These are phyloP conservation scores for Pelargonium cotyledonis DNA, from an alignment of 441 rosid species.

Conservation along the genomic window DNA sequence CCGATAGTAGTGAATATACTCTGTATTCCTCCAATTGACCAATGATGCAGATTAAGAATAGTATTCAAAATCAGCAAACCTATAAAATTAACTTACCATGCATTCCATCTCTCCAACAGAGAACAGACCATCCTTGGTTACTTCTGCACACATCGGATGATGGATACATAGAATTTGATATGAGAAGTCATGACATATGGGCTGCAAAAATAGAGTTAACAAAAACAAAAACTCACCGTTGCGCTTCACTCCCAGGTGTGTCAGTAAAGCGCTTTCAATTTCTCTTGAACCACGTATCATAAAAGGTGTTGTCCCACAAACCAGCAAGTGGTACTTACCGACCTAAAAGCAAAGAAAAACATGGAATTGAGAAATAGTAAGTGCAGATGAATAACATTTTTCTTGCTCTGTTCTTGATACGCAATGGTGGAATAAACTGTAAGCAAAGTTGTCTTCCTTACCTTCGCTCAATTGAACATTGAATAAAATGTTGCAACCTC, in stretches of 20 bases:
- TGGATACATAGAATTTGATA: slow-evolving; percentile 15
- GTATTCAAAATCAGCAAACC: slow-evolving; percentile 6
- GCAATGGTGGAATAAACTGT: background rate
- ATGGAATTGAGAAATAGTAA: slow-evolving; percentile 12
- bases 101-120: slow-evolving; percentile 99
- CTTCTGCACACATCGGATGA: slow-evolving; percentile 47
- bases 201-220: background rate
- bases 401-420: background rate
- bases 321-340: slow-evolving; percentile 91
- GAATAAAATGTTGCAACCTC: slow-evolving; percentile 99
- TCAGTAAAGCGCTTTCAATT: slow-evolving; percentile 74
- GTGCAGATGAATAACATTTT: slow-evolving; percentile 3
- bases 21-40: background rate
- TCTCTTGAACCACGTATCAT: slow-evolving; percentile 95
- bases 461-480: slow-evolving; percentile 90
- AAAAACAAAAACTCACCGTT: slow-evolving; percentile 46
- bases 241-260: slow-evolving; percentile 96
- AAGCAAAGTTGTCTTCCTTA: slow-evolving; percentile 27
- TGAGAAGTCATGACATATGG: background rate
- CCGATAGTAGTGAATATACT: too few relatives aligned
- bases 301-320: slow-evolving; percentile 99
- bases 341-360: slow-evolving; percentile 47
- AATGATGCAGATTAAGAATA: slow-evolving; percentile 9
- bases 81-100: slow-evolving; percentile 52
- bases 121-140: slow-evolving; percentile 96